Evolutionary conservation across 2,329 filamentous ascomycete genomes (phyloP).

Genomic region (Teratosphaeria zuluensis): DNA sequence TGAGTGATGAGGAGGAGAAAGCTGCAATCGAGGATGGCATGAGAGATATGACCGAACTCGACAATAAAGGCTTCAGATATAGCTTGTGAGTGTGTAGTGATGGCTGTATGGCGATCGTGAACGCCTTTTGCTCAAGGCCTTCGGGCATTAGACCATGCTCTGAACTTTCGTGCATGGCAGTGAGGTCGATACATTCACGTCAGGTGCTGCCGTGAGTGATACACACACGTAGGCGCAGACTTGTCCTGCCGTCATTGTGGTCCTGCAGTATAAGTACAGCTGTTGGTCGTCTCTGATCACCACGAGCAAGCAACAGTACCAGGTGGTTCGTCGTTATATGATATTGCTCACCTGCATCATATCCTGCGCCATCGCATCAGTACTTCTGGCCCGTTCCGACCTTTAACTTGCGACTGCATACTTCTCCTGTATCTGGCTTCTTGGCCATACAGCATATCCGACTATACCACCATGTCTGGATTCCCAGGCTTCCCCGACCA

Average conservation of each 20-base stretch:
- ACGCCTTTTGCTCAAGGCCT: neutral
- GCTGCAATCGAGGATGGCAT: conserved; percentile 46
- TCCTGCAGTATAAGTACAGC: neutral
- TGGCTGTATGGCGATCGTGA: neutral
- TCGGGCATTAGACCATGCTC: neutral
- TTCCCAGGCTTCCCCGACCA: neutral
- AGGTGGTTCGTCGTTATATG: no score
- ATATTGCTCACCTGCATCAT: no score
- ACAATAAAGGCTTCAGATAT: conserved; percentile 47
- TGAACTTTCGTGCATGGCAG: no score
- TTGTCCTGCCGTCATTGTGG: neutral
- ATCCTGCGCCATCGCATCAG: no score
- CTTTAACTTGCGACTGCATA: no score
- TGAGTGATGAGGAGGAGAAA: conserved; percentile 35
- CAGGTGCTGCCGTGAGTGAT: no score
- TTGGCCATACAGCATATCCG: neutral
- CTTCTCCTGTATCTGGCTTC: no score
- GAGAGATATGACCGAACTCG: conserved; percentile 47
- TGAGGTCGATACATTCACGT: no score
- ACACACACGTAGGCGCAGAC: no score
- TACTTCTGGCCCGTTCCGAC: no score
- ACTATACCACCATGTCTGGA: neutral
- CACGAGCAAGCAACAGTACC: no score
- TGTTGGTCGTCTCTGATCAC: neutral
- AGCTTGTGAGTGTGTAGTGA: conserved; percentile 29